Evolutionary conservation across 305 asterid genomes (phyloP).

Genomic region (Rubia tinctorum): DNA sequence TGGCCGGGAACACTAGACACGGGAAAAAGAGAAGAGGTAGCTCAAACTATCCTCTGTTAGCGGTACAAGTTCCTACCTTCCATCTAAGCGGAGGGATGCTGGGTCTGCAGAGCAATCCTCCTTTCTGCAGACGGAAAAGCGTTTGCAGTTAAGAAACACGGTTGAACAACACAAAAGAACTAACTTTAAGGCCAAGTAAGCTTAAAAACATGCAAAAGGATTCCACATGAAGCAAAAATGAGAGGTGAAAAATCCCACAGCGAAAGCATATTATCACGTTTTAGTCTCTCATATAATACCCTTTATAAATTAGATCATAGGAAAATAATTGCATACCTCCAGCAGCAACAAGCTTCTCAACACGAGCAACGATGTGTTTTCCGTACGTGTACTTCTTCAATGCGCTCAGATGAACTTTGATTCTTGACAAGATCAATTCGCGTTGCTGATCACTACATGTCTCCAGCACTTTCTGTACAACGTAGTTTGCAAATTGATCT

Average conservation of each 20-base stretch:
- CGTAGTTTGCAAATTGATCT: conserved; percentile 49
- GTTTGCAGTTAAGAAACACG: neutral
- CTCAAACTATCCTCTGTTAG: conserved; percentile 80
- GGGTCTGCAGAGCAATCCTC: conserved; percentile 74
- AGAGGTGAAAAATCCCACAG: neutral
- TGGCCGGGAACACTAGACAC: conserved; percentile 19
- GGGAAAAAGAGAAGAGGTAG: conserved; percentile 37
- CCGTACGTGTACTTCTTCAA: conserved; percentile 47
- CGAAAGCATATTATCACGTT: neutral
- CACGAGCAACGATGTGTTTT: conserved; percentile 48
- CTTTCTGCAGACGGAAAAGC: conserved; percentile 48
- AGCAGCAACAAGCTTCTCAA: conserved; percentile 49
- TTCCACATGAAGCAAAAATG: too few relatives aligned
- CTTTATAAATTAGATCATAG: neutral
- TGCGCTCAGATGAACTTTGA: conserved; percentile 45
- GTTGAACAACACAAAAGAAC: neutral
- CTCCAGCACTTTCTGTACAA: conserved; percentile 45
- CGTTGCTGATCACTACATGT: conserved; percentile 47
- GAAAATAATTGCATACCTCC: conserved; percentile 28
- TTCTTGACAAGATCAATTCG: conserved; percentile 42
- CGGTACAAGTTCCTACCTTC: conserved; percentile 72
- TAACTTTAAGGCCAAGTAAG: neutral
- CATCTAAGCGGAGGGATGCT: conserved; percentile 41
- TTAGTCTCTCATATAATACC: neutral
- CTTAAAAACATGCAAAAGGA: too few relatives aligned